Conservation (phyloP, 306 rosid species). For the Pachyrhizus erosus region DNA sequence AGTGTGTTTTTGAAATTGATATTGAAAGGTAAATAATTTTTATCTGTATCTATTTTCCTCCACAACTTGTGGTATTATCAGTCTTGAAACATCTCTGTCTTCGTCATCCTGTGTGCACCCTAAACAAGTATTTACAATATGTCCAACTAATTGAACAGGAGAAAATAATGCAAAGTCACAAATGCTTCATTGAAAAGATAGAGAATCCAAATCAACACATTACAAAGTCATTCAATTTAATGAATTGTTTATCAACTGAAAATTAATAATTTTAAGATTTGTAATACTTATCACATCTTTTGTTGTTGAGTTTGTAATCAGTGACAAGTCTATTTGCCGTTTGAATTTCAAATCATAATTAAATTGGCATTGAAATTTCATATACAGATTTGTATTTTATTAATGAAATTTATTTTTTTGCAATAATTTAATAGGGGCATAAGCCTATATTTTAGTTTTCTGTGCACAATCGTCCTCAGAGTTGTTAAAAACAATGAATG, state of each 20-base stretch:
- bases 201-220: not conserved
- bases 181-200: slow-evolving; percentile 9
- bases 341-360: slow-evolving; percentile 10
- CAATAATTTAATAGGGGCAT: not conserved
- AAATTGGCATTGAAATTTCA: not conserved
- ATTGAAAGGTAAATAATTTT: not conserved
- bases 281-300: not conserved
- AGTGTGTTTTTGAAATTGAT: no score
- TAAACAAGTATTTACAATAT: not conserved
- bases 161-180: not conserved
- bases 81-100: slow-evolving; percentile 13
- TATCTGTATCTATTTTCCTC: not conserved
- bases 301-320: not conserved
- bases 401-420: not conserved
- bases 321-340: not conserved
- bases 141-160: not conserved
- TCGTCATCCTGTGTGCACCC: not conserved
- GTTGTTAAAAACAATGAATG: not conserved
- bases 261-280: not conserved
- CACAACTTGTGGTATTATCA: not conserved
- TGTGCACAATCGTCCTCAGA: not conserved
- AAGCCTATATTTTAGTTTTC: not conserved
- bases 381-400: not conserved
- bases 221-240: not conserved
- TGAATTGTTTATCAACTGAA: not conserved